Conservation (phyloP, 768 basidiomycete species). For the Xanthoconium stramineum region DNA sequence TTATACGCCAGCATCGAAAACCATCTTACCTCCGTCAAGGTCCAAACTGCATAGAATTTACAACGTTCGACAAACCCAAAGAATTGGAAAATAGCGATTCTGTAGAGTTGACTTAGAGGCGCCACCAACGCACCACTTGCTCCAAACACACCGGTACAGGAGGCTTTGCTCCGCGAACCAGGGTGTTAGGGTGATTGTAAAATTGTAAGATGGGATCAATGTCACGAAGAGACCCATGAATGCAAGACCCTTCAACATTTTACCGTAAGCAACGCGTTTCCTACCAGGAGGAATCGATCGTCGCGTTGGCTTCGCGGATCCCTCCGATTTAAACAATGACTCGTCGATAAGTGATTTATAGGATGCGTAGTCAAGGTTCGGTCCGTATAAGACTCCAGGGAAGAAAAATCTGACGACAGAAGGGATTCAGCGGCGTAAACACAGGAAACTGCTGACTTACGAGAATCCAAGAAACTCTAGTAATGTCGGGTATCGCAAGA, state of each 20-base stretch:
- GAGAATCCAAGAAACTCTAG: constrained; percentile 89
- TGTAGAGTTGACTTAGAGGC: constrained; percentile 25
- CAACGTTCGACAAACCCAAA: constrained; percentile 78
- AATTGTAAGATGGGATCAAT: constrained; percentile 59
- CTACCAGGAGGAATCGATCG: constrained; percentile 66
- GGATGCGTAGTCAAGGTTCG: constrained; percentile 78
- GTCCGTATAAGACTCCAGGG: constrained; percentile 91
- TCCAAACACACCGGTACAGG: constrained; percentile 33
- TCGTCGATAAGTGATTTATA: constrained; percentile 79
- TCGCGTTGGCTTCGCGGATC: constrained; percentile 42
- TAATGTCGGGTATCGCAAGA: constrained; percentile 69
- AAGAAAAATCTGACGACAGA: constrained; percentile 75
- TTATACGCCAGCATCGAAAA: background rate
- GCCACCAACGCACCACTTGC: background rate
- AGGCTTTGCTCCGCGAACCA: constrained; percentile 51
- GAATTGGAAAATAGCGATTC: constrained; percentile 65
- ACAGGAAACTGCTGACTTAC: constrained; percentile 43
- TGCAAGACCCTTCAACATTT: constrained; percentile 69
- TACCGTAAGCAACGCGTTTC: constrained; percentile 84
- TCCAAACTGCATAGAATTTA: constrained; percentile 97
- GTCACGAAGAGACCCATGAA: constrained; percentile 77
- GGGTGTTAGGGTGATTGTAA: constrained; percentile 52
- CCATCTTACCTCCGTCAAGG: constrained; percentile 70
- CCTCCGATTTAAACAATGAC: constrained; percentile 62
- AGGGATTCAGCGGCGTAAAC: background rate